phyloP scores from a whole-genome alignment of 108 stramenopile species.

The Schizochytrium sp. region DNA sequence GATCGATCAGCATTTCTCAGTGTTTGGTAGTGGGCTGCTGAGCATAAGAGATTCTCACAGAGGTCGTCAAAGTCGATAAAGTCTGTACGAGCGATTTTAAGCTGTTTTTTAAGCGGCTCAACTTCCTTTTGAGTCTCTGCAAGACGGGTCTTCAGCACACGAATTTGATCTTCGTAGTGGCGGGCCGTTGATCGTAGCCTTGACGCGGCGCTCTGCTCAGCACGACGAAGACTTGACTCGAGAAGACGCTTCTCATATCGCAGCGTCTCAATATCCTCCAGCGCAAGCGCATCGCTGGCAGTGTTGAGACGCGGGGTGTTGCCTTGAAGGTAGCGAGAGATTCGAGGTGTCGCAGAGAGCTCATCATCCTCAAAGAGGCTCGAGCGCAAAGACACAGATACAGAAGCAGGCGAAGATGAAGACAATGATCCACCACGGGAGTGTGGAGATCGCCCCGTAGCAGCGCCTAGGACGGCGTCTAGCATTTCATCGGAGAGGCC shows the following conservation, averaged over 20 bases:
- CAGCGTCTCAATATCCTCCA: constrained; percentile 41
- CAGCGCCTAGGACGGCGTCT: neutral
- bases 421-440: neutral
- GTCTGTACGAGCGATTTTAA: constrained; percentile 13
- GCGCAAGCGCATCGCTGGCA: neutral
- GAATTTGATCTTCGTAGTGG: neutral
- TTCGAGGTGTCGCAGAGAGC: neutral
- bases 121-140: neutral
- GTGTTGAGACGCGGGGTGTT: neutral
- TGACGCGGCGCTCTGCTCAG: constrained; percentile 11
- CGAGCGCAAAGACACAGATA: constrained; percentile 59
- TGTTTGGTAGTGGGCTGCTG: constrained; percentile 31
- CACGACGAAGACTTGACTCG: neutral
- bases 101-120: neutral
- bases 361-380: constrained; percentile 42
- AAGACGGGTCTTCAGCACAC: neutral
- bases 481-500: constrained; percentile 53
- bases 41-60: neutral
- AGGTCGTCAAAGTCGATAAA: neutral
- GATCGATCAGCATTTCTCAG: neutral
- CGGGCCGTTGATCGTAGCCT: neutral
- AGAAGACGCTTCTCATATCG: constrained; percentile 51
- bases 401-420: neutral
- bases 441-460: neutral
- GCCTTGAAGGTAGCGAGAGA: neutral